Evolutionary conservation across 2,329 filamentous ascomycete species (phyloP), one percentile per base, ranked within the genome.

Genomic region (Zymoseptoria pseudotritici): DNA sequence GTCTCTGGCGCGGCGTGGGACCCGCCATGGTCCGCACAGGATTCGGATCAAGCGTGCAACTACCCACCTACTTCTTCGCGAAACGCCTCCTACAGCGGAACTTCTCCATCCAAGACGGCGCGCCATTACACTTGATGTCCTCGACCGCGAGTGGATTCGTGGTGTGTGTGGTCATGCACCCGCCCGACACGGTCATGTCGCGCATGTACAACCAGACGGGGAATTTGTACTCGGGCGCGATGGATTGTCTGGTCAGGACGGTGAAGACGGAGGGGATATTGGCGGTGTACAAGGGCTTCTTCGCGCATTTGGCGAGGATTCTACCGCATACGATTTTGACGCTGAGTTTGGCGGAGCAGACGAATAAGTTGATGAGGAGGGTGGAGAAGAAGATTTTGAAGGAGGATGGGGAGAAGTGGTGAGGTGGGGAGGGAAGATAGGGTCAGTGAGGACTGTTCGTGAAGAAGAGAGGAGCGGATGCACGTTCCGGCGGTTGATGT

Each of bases 171-270:
- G 87, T 97, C 65, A 99, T 99, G 94, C 94, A 99, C 72, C 94
- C 94, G 57, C 94, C 94, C 83, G 94, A 99, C 75, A 99, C 94
- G 4, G 90, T 99, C 77, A 99, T 99, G 94, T 94, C 91, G 63
- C 88, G 94, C 64, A 87, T 99, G 81, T 99, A 99, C 81, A 99
- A 99, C 79, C 94, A 99, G 75, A 96, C 92, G 63, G 94, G 94
- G 56, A 96, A 97, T 73, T 82, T 99, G n/a, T 99, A 99, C 80
- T 87, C 83, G 67, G 89, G 92, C 60, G 90, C 95, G 4, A 89
- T 96, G 64, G 94, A 99, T 77, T 99, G 94, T 74, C 77, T 97
- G 61, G 85, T 83, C 73, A 92, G 96, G 78, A 99, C 94, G 0
- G 82, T 99, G 62, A 88, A 87, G 73, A 96, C 91, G 0, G 94